A percentile compares a stretch with the other conserved stretches of the same genome.
These are phyloP conservation scores for Verticillium albo-atrum DNA, from an alignment of 2,329 filamentous ascomycete species.

Conservation along the genomic window DNA sequence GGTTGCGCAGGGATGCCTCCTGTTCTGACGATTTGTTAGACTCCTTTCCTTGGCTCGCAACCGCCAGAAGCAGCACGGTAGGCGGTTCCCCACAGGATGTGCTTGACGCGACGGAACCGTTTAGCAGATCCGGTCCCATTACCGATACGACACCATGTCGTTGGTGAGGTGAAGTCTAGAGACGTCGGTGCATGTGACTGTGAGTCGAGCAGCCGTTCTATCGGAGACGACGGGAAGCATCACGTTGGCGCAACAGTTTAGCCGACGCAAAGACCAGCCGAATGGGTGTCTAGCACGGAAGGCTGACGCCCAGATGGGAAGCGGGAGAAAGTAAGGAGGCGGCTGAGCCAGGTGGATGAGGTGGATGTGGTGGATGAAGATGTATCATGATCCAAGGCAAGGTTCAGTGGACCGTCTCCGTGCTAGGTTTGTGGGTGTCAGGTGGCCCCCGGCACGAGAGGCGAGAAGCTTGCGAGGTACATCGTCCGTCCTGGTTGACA, in stretches of 20 bases:
- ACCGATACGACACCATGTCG: neutral
- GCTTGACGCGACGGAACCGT: slow-evolving; percentile 7
- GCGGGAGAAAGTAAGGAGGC: neutral
- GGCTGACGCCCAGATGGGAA: neutral
- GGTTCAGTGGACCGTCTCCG: neutral
- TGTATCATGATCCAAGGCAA: neutral
- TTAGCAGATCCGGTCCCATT: slow-evolving; percentile 14
- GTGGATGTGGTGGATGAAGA: neutral
- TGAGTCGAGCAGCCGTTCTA: neutral
- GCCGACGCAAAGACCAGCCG: neutral
- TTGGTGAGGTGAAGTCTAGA: neutral
- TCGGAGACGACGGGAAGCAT: neutral
- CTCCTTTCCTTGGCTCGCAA: neutral
- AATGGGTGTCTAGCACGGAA: neutral
- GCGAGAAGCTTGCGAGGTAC: neutral
- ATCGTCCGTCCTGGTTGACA: neutral
- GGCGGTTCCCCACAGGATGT: slow-evolving; percentile 17
- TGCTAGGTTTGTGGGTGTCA: neutral
- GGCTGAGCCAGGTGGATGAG: neutral
- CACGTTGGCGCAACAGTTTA: neutral
- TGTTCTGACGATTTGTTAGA: slow-evolving; percentile 15
- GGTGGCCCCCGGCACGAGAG: neutral
- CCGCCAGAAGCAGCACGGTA: neutral
- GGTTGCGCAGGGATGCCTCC: slow-evolving; percentile 12
- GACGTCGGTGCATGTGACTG: neutral